Base-by-base conservation (phyloP, 805 yeast species). In the Priceomyces medius region DNA sequence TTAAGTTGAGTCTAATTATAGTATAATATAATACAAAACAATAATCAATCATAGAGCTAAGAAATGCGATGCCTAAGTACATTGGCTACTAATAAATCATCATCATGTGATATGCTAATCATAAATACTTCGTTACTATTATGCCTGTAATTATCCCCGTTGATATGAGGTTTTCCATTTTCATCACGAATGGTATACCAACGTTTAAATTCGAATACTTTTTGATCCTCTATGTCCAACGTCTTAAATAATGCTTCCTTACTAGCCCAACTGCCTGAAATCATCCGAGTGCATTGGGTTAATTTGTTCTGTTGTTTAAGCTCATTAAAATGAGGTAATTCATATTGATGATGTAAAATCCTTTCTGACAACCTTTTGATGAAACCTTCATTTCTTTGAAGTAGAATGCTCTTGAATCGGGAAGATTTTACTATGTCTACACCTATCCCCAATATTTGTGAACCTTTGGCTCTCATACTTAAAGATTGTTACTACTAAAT, bases 161-260 rank as follows among this genome's bases (percentile, higher is more conserved):
- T 51, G 5, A 79, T 63, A 2, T 35, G 41, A 0, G 85, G 86
- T 41, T 70, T 62, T 1, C 83, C 78, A 23, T 60, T 39, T 1
- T 31, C 41, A 35, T 62, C 65, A 37, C 70, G 66, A 8, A 32
- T 35, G 32, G 80, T 73, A 53, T 67, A 79, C 89, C 93, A 86
- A 3, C 77, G 57, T 6, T 64, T 71, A 66, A 86, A 83, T 20
- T 54, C 56, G 53, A 84, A 85, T 2, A 6, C 6, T n/a, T 38
- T 37, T 56, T 86, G 93, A 29, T 74, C 77, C 3, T 45, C 46
- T 1, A 50, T 38, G 35, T 71, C 76, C 42, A 86, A 57, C 0
- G 82, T 69, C 57, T 86, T 86, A 57, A 67, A 86, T 7, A 84
- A 53, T 1, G 93, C 90, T 51, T 86, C 95, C 49, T 86, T 86